These are phyloP conservation scores for Salvia sclarea DNA, from an alignment of 305 asterid species.

Conservation along the genomic window DNA sequence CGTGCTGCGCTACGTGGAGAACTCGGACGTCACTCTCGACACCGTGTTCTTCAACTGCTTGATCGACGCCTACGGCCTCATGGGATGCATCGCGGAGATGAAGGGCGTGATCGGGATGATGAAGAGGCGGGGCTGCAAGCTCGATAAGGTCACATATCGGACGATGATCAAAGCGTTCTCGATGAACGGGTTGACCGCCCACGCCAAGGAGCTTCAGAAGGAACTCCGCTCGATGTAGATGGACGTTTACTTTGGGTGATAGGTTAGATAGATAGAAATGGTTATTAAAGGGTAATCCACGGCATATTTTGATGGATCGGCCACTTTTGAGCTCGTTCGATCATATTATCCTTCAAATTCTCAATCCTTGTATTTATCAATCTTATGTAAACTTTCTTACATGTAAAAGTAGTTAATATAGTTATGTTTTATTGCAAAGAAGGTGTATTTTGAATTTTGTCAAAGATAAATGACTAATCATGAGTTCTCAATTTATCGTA, in stretches of 20 bases:
- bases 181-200: constrained; percentile 56
- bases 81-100: constrained; percentile 82
- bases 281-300: no score
- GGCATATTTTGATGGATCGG: no score
- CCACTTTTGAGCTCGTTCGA: no score
- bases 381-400: no score
- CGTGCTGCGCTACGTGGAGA: constrained; percentile 56
- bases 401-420: no score
- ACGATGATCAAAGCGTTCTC: constrained; percentile 80
- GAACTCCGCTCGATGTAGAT: constrained; percentile 52
- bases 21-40: constrained; percentile 73
- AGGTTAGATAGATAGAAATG: no score
- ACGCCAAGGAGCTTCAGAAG: constrained; percentile 60
- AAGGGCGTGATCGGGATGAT: constrained; percentile 74
- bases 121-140: constrained; percentile 65
- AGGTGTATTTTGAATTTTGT: no score
- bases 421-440: no score
- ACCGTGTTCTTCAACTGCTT: constrained; percentile 79
- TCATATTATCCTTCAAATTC: no score
- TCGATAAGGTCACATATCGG: constrained; percentile 76
- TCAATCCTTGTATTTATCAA: no score
- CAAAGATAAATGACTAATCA: no score
- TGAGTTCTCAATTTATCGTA: no score
- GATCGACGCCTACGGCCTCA: constrained; percentile 78
- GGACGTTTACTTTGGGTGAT: background rate